Evolutionary conservation across 2,329 filamentous ascomycete genomes (phyloP).

Genomic region (Xylariales sp.): DNA sequence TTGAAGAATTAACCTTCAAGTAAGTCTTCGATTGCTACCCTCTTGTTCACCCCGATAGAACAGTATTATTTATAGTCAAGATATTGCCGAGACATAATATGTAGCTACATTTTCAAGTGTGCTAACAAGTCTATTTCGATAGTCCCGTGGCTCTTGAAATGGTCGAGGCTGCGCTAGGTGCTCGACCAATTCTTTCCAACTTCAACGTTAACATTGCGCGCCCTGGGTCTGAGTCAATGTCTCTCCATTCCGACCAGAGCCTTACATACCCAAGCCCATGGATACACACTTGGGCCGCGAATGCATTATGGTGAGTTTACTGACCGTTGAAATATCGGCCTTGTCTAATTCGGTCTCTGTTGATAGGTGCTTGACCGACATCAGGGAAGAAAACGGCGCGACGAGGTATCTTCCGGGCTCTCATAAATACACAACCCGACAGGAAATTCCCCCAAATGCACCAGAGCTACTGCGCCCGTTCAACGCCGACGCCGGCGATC

Average conservation of each 20-base stretch:
- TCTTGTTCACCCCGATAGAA: neutral
- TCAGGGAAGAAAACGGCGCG: conserved; percentile 48
- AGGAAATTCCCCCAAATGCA: conserved; percentile 42
- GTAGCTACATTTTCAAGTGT: neutral
- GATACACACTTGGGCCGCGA: conserved; percentile 40
- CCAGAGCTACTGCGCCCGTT: conserved; percentile 48
- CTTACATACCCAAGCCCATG: conserved; percentile 51
- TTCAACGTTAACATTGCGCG: conserved; percentile 53
- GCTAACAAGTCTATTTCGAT: neutral
- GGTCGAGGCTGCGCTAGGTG: conserved; percentile 2
- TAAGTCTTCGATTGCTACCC: neutral
- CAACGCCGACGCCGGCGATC: conserved; percentile 49
- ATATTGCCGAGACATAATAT: neutral
- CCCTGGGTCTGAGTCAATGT: conserved; percentile 49
- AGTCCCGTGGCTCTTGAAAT: conserved; percentile 6
- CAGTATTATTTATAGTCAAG: neutral
- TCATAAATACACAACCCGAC: conserved; percentile 32
- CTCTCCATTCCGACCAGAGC: conserved; percentile 51
- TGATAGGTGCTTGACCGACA: conserved; percentile 43
- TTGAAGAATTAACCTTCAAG: conserved; percentile 14
- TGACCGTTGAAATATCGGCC: neutral
- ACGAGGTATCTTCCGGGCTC: conserved; percentile 41
- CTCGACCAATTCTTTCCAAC: conserved; percentile 44
- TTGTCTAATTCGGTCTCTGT: neutral
- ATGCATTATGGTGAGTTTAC: conserved; percentile 49